These are phyloP conservation scores for Trifolium subterraneum DNA, from an alignment of 306 rosid species.

Conservation along the genomic window DNA sequence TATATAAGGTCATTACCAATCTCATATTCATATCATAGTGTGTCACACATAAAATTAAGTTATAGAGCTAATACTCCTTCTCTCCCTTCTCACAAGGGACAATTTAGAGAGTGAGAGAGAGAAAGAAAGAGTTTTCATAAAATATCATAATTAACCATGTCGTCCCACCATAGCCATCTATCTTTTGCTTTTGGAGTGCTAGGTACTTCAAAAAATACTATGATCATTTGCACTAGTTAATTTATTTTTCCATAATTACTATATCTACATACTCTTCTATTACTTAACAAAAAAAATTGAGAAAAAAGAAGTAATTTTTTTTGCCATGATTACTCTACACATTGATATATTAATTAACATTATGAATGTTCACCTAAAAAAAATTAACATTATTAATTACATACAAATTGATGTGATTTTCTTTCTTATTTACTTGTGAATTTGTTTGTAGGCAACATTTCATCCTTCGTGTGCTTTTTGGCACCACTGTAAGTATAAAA, in stretches of 20 bases:
- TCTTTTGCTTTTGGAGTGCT: constrained; percentile 68
- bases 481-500: constrained; percentile 79
- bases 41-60: constrained; percentile 36
- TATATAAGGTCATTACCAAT: constrained; percentile 42
- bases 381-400: background rate
- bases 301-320: too few relatives aligned
- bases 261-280: too few relatives aligned
- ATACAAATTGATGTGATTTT: constrained; percentile 9
- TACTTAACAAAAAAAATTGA: too few relatives aligned
- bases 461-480: constrained; percentile 78
- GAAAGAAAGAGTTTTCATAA: constrained; percentile 20
- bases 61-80: constrained; percentile 23
- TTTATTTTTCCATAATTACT: background rate
- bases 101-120: background rate
- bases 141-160: constrained; percentile 35
- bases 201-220: constrained; percentile 47
- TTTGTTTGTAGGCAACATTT: constrained; percentile 59
- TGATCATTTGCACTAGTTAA: constrained; percentile 4
- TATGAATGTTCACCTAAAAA: background rate
- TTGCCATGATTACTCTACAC: background rate
- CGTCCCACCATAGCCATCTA: constrained; percentile 48
- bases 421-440: constrained; percentile 17
- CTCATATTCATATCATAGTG: constrained; percentile 30
- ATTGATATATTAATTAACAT: background rate
- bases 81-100: constrained; percentile 28